A percentile compares a stretch with the other conserved stretches of the same genome.
phyloP scores from a whole-genome alignment of 352 stramenopile species.

The Globisporangium nagaii region DNA sequence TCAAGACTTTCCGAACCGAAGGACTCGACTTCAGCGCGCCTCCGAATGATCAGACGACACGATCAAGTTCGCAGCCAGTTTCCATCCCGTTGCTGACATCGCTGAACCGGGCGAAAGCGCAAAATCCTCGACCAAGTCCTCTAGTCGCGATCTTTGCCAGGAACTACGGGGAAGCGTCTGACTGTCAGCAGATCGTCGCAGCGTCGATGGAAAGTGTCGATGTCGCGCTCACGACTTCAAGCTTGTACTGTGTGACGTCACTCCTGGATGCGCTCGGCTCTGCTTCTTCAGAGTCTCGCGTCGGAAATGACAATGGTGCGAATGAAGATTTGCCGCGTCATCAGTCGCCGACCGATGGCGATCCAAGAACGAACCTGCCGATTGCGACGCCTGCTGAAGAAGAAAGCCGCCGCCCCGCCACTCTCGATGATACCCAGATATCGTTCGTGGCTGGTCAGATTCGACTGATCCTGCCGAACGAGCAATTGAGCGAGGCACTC shows the following conservation, averaged over 20 bases:
- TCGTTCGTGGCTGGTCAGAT: slow-evolving; percentile 41
- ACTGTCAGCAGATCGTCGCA: slow-evolving; percentile 24
- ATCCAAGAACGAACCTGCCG: background rate
- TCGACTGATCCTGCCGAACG: slow-evolving; percentile 45
- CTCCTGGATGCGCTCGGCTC: slow-evolving; percentile 5
- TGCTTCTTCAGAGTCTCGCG: too few species aligned
- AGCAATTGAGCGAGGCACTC: slow-evolving; percentile 28
- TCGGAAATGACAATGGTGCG: too few species aligned
- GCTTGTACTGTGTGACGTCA: slow-evolving; percentile 33
- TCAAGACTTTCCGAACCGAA: slow-evolving; percentile 31
- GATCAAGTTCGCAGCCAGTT: background rate
- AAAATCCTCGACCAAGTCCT: slow-evolving; percentile 18
- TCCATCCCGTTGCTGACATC: slow-evolving; percentile 32
- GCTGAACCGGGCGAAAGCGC: slow-evolving; percentile 14
- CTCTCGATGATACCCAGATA: slow-evolving; percentile 24
- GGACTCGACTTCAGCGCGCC: background rate
- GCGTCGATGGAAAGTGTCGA: slow-evolving; percentile 42
- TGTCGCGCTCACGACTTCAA: slow-evolving; percentile 38
- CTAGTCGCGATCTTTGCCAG: slow-evolving; percentile 35
- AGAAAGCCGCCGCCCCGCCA: background rate
- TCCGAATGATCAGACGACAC: background rate
- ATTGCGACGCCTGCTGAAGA: background rate
- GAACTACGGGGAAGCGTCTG: slow-evolving; percentile 38
- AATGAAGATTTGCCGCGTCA: too few species aligned
- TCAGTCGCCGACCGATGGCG: too few species aligned